Percentiles rank a stretch among this genome's conserved stretches.
phyloP scores from a whole-genome alignment of 1,284 basidiomycete genomes.

The Sphagnurus paluster region DNA sequence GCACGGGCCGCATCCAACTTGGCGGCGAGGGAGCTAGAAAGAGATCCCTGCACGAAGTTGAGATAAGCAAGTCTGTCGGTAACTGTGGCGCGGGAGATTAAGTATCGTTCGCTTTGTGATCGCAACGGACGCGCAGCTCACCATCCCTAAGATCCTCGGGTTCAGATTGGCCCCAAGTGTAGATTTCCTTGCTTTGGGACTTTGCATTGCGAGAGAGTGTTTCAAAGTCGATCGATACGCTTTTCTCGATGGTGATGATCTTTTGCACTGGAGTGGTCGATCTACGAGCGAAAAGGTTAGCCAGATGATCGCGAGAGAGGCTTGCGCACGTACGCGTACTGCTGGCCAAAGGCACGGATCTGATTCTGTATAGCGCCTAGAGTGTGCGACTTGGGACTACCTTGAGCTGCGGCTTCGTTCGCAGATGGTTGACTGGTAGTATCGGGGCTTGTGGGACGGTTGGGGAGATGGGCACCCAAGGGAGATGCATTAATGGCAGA shows the following conservation, averaged over 20 bases:
- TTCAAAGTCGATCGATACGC: slow-evolving; percentile 71
- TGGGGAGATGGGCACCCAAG: slow-evolving; percentile 48
- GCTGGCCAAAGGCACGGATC: slow-evolving; percentile 68
- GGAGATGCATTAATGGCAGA: slow-evolving; percentile 60
- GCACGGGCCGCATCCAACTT: slow-evolving; percentile 63
- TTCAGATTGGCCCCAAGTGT: slow-evolving; percentile 76
- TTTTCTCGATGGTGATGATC: slow-evolving; percentile 75
- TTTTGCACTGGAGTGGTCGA: slow-evolving; percentile 64
- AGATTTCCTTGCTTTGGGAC: slow-evolving; percentile 76
- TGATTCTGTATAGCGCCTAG: slow-evolving; percentile 69
- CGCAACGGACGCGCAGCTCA: slow-evolving; percentile 26
- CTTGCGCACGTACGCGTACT: slow-evolving; percentile 59
- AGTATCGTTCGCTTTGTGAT: neutral
- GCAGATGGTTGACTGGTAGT: slow-evolving; percentile 35
- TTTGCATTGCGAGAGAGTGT: slow-evolving; percentile 63
- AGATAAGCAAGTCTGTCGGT: slow-evolving; percentile 78
- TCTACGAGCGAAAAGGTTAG: slow-evolving; percentile 32
- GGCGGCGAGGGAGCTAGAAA: slow-evolving; percentile 56
- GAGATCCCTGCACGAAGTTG: slow-evolving; percentile 70
- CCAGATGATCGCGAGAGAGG: neutral
- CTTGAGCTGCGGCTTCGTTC: slow-evolving; percentile 41
- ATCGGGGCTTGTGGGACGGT: slow-evolving; percentile 39
- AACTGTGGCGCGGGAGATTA: slow-evolving; percentile 40
- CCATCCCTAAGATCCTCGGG: slow-evolving; percentile 74
- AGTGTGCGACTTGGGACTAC: slow-evolving; percentile 44